Percentiles rank a stretch among this genome's conserved stretches.
These are phyloP conservation scores for Sphenostylis stenocarpa DNA, from an alignment of 306 rosid species.

Conservation along the genomic window DNA sequence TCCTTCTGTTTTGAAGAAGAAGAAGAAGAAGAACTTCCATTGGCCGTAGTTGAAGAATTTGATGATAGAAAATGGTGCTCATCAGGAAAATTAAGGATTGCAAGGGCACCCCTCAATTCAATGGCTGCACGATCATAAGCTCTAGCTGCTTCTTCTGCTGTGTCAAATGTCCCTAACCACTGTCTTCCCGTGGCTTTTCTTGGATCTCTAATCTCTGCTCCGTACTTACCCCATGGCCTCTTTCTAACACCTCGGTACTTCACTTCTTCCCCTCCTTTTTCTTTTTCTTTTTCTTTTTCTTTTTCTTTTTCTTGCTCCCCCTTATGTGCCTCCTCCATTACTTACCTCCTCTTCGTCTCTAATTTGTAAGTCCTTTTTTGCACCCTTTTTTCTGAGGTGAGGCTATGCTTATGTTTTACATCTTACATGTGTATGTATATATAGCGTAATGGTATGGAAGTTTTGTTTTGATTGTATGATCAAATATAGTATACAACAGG, in stretches of 20 bases:
- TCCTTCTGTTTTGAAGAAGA: neutral
- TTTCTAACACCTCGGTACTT: constrained; percentile 63
- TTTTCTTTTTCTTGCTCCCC: constrained; percentile 29
- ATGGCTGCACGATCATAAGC: constrained; percentile 80
- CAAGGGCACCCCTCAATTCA: constrained; percentile 51
- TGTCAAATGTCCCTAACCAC: constrained; percentile 76
- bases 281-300: constrained; percentile 37
- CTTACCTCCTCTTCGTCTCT: neutral
- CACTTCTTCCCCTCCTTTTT: constrained; percentile 42
- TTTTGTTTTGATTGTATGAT: too few relatives aligned
- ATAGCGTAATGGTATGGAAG: too few relatives aligned
- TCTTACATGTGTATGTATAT: neutral
- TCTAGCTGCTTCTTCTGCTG: constrained; percentile 74
- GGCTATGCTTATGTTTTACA: neutral
- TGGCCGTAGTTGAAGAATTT: neutral
- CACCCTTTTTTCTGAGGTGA: neutral
- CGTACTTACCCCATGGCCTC: constrained; percentile 82
- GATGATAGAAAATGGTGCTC: constrained; percentile 17
- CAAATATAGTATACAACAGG: too few relatives aligned
- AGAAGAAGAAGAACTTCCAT: constrained; percentile 27
- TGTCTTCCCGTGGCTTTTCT: constrained; percentile 52
- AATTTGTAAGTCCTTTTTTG: neutral
- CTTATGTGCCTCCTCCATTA: constrained; percentile 35
- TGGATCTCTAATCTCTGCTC: constrained; percentile 71
- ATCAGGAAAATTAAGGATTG: constrained; percentile 44